These are phyloP conservation scores for Discostella stelligera DNA, from an alignment of 352 stramenopile genomes.

Conservation along the genomic window DNA sequence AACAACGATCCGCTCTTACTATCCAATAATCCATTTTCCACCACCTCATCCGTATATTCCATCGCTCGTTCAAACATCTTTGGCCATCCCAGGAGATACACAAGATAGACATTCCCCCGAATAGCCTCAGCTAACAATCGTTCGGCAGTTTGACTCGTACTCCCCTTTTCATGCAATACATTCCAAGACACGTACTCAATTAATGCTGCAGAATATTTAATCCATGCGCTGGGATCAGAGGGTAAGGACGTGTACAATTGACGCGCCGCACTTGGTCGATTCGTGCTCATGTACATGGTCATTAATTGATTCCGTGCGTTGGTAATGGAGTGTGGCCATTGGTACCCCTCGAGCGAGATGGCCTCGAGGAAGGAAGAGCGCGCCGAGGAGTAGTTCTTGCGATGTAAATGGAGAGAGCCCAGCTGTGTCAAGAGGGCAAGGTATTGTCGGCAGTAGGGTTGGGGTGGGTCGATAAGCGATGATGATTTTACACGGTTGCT, in stretches of 20 bases:
- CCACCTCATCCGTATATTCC: conserved; percentile 77
- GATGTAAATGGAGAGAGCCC: conserved; percentile 59
- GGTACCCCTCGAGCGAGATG: conserved; percentile 62
- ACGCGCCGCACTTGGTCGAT: conserved; percentile 59
- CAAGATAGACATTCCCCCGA: conserved; percentile 67
- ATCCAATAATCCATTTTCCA: conserved; percentile 55
- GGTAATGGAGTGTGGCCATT: conserved; percentile 49
- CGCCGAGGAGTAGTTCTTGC: conserved; percentile 66
- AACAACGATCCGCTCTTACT: conserved; percentile 35
- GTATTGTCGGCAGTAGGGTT: conserved; percentile 65
- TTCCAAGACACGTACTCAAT: conserved; percentile 76
- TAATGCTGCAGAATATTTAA: conserved; percentile 71
- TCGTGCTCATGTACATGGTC: conserved; percentile 72
- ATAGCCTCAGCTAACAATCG: conserved; percentile 55
- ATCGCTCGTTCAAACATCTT: conserved; percentile 67
- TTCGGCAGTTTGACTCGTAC: conserved; percentile 38
- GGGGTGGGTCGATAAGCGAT: conserved; percentile 33
- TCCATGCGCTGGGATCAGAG: conserved; percentile 67
- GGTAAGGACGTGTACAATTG: conserved; percentile 49
- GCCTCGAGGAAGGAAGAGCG: conserved; percentile 62
- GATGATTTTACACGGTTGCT: background rate
- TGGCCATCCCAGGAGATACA: conserved; percentile 71
- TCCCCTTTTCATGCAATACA: conserved; percentile 59
- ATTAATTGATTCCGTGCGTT: conserved; percentile 67
- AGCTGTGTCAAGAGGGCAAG: conserved; percentile 71